Conservation (phyloP, 2,329 filamentous ascomycete genomes). For the Penicillium sp. region DNA sequence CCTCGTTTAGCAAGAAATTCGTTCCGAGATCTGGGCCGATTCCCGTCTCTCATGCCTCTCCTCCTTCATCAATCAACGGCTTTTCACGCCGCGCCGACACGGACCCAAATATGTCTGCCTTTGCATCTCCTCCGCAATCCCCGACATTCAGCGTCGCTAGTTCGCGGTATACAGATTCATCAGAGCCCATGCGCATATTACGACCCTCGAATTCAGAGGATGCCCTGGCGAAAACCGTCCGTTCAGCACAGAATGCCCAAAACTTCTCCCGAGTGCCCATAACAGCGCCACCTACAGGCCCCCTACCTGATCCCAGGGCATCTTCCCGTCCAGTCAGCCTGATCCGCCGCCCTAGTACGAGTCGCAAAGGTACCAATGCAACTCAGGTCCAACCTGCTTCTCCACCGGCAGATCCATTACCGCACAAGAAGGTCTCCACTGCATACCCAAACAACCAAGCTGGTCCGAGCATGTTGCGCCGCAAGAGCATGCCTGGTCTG, state of each 20-base stretch:
- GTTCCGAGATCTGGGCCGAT: conserved; percentile 19
- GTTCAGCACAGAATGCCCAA: conserved; percentile 9
- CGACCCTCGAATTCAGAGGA: conserved; percentile 32
- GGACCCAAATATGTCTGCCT: conserved; percentile 20
- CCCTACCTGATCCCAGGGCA: conserved; percentile 10
- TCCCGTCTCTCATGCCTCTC: conserved; percentile 14
- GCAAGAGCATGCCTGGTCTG: conserved; percentile 35
- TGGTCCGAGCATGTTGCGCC: conserved; percentile 22
- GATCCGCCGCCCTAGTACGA: conserved; percentile 13
- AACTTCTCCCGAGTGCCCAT: conserved; percentile 19
- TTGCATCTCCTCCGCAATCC: conserved; percentile 34
- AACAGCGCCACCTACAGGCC: conserved; percentile 8
- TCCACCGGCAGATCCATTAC: conserved; percentile 10
- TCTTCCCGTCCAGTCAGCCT: conserved; percentile 24
- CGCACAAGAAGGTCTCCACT: conserved; percentile 16
- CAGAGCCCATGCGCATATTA: conserved; percentile 25
- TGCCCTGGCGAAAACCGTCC: conserved; percentile 20
- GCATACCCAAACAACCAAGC: conserved; percentile 9
- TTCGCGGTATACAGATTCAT: conserved; percentile 19
- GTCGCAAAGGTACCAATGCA: conserved; percentile 11
- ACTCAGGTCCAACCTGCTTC: conserved; percentile 1
- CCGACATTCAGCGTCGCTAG: conserved; percentile 28
- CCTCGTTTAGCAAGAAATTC: conserved; percentile 41
- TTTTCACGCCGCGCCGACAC: conserved; percentile 14
- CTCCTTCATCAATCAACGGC: conserved; percentile 14